Percentiles rank a stretch among this genome's conserved stretches.
Conservation (phyloP, 164 flowering plant species). For the Chloranthus sessilifolius region DNA sequence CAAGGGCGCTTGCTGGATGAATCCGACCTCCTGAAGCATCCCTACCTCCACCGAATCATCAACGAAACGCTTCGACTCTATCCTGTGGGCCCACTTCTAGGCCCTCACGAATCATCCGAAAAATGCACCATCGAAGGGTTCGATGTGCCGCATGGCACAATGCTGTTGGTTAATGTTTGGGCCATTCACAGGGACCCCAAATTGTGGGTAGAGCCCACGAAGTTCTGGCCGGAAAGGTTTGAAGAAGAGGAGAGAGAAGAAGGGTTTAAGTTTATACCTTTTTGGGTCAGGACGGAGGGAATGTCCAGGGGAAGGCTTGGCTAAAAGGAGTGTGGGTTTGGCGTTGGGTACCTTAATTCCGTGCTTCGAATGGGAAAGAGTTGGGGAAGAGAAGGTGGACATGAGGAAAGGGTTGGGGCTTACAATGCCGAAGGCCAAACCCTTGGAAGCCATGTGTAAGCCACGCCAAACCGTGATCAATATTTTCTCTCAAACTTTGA, state of each 20-base stretch:
- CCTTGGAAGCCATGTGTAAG: conserved; percentile 18
- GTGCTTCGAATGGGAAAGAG: conserved; percentile 31
- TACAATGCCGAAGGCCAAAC: conserved; percentile 17
- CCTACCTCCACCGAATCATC: conserved; percentile 7
- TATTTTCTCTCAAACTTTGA: conserved; percentile 5
- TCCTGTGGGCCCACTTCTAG: conserved; percentile 6
- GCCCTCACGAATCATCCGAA: conserved; percentile 13
- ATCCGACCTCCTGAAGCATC: conserved; percentile 11
- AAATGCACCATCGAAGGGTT: conserved; percentile 14
- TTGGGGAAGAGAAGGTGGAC: conserved; percentile 17
- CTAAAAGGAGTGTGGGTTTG: conserved; percentile 11
- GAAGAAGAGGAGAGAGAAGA: conserved; percentile 8
- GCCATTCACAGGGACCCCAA: conserved; percentile 24
- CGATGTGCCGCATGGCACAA: conserved; percentile 8
- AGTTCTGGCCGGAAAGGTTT: conserved; percentile 14
- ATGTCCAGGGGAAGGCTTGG: conserved; percentile 26
- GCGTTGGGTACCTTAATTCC: conserved; percentile 21
- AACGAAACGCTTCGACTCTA: conserved; percentile 12
- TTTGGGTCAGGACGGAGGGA: conserved; percentile 31
- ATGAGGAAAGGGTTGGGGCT: conserved; percentile 15
- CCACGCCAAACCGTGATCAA: conserved; percentile 9
- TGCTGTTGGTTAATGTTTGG: conserved; percentile 17
- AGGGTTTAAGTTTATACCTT: conserved; percentile 15
- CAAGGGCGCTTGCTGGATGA: conserved; percentile 6
- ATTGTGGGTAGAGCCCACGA: conserved; percentile 19